A percentile compares a stretch with the other conserved stretches of the same genome.
Conservation (phyloP, 2,329 filamentous ascomycete genomes). For the Huntiella moniliformis region DNA sequence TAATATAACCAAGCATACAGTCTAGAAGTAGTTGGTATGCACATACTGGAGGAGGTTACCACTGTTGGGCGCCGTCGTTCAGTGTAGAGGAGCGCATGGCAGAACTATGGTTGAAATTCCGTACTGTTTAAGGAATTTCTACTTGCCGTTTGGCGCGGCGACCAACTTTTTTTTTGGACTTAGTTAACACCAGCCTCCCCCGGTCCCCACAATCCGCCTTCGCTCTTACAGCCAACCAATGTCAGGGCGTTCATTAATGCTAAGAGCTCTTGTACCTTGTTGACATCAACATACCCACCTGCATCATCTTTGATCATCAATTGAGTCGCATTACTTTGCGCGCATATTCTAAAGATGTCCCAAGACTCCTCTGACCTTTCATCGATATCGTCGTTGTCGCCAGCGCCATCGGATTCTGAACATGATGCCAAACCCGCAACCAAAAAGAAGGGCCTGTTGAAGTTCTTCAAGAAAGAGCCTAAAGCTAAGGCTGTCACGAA, state of each 20-base stretch:
- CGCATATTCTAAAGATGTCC: slow-evolving; percentile 16
- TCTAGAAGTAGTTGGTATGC: too few species aligned
- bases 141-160: slow-evolving; percentile 7
- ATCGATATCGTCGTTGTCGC: slow-evolving; percentile 31
- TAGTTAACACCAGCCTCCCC: slow-evolving; percentile 7
- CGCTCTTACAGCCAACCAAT: slow-evolving; percentile 2
- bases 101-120: slow-evolving; percentile 10
- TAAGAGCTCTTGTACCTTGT: neutral
- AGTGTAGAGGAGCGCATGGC: slow-evolving; percentile 1
- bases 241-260: neutral
- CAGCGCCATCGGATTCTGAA: slow-evolving; percentile 26
- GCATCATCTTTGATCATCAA: neutral
- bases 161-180: slow-evolving; percentile 8
- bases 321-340: neutral
- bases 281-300: slow-evolving; percentile 2
- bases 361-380: slow-evolving; percentile 47
- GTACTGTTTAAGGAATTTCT: slow-evolving; percentile 2
- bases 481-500: slow-evolving; percentile 17
- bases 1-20: too few species aligned
- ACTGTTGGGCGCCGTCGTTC: too few species aligned
- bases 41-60: too few species aligned
- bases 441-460: slow-evolving; percentile 39
- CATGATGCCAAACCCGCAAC: slow-evolving; percentile 34
- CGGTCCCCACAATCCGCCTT: slow-evolving; percentile 10
- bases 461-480: slow-evolving; percentile 33